These are phyloP conservation scores for Coemansia sp. DNA, from an alignment of 192 early-diverging fungal genomes.

Conservation along the genomic window DNA sequence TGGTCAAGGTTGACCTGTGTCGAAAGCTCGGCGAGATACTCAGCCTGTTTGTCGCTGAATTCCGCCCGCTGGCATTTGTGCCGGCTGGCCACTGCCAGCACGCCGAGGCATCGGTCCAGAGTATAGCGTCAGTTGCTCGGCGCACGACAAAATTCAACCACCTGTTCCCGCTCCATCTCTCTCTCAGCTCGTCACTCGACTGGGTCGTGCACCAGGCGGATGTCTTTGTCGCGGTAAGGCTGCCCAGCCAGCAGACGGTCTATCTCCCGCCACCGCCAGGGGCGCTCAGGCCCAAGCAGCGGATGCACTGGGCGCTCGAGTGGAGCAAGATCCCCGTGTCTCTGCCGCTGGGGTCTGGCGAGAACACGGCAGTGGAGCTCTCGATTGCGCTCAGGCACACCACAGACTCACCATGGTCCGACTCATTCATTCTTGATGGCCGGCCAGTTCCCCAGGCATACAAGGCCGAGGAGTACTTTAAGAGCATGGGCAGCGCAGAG, in stretches of 20 bases:
- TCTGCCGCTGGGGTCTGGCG: slow-evolving; percentile 41
- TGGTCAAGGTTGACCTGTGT: too few species aligned
- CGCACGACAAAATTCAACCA: slow-evolving; percentile 28
- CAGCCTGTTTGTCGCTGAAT: slow-evolving; percentile 6
- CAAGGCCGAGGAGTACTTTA: slow-evolving; percentile 14
- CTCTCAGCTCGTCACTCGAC: slow-evolving; percentile 3
- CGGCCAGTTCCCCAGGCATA: slow-evolving; percentile 4
- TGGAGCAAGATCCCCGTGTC: slow-evolving; percentile 19
- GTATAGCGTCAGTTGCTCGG: background rate
- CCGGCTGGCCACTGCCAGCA: slow-evolving; percentile 19
- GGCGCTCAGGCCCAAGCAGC: slow-evolving; percentile 4
- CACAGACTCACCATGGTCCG: slow-evolving; percentile 28
- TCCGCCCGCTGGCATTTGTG: slow-evolving; percentile 14
- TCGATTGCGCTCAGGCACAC: slow-evolving; percentile 6
- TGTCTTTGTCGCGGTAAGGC: slow-evolving; percentile 7
- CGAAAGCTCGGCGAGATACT: background rate
- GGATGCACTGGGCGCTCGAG: slow-evolving; percentile 24
- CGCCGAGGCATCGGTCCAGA: background rate
- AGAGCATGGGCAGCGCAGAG: background rate
- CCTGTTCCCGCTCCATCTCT: slow-evolving; percentile 28
- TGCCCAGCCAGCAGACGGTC: slow-evolving; percentile 18
- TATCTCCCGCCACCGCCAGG: slow-evolving; percentile 3
- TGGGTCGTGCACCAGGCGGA: slow-evolving; percentile 20
- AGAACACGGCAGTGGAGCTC: slow-evolving; percentile 11
- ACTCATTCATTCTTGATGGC: slow-evolving; percentile 15